phyloP scores from a whole-genome alignment of 1,139 yeast genomes.

The Ogataea hybrid region DNA sequence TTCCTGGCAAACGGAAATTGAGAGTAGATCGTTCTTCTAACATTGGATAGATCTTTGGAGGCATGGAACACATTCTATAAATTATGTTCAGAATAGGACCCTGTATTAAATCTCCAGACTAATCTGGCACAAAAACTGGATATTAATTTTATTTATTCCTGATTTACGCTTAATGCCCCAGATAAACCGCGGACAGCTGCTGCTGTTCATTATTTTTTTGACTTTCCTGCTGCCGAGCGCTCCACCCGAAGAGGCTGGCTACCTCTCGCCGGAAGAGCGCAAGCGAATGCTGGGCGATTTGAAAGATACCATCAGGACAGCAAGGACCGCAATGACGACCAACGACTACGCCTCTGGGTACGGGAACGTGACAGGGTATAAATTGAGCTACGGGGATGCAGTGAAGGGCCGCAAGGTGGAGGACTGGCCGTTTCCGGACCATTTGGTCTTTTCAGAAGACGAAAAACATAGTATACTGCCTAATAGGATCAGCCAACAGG shows the following conservation, averaged over 20 bases:
- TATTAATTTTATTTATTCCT: neutral
- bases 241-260: conserved; percentile 33
- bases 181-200: conserved; percentile 29
- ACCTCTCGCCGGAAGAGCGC: conserved; percentile 31
- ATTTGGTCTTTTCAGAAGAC: conserved; percentile 51
- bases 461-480: conserved; percentile 63
- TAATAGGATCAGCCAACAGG: conserved; percentile 46
- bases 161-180: conserved; percentile 12
- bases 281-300: conserved; percentile 28
- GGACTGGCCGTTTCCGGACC: conserved; percentile 57
- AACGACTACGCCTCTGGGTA: conserved; percentile 54
- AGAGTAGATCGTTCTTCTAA: too few species aligned
- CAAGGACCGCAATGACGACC: conserved; percentile 35
- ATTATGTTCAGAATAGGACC: too few species aligned
- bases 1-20: too few species aligned
- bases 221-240: conserved; percentile 39
- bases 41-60: too few species aligned
- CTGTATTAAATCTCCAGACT: too few species aligned
- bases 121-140: too few species aligned
- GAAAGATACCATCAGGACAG: conserved; percentile 35
- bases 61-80: too few species aligned
- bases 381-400: conserved; percentile 58
- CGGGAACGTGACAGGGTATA: conserved; percentile 73
- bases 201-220: conserved; percentile 32
- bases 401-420: conserved; percentile 41